These are phyloP conservation scores for Protomyces lactucae-debilis DNA, from an alignment of 1,139 yeast genomes.

Conservation along the genomic window DNA sequence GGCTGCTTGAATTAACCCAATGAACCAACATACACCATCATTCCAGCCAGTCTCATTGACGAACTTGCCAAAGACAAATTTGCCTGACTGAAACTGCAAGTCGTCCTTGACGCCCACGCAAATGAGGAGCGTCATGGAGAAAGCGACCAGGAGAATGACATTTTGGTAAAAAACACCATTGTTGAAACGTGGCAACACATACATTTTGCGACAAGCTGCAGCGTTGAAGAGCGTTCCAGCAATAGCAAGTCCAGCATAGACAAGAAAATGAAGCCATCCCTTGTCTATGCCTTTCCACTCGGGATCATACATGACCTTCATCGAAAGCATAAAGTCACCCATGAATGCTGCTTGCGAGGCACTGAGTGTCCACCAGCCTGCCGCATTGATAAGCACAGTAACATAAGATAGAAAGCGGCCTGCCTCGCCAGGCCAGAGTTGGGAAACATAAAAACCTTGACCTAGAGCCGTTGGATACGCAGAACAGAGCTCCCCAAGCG, in stretches of 20 bases:
- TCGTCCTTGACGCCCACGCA: slow-evolving; percentile 14
- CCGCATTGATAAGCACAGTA: slow-evolving; percentile 32
- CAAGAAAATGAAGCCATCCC: slow-evolving; percentile 10
- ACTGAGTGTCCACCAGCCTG: slow-evolving; percentile 22
- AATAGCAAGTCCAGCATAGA: slow-evolving; percentile 3
- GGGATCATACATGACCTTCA: slow-evolving; percentile 13
- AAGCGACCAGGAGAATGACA: slow-evolving; percentile 4
- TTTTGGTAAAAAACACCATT: slow-evolving; percentile 18
- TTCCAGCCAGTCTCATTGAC: slow-evolving; percentile 34
- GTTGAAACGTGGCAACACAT: slow-evolving; percentile 12
- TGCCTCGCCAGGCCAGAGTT: slow-evolving; percentile 10
- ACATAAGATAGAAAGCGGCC: slow-evolving; percentile 32
- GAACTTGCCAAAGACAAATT: slow-evolving; percentile 30
- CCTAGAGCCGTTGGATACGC: slow-evolving; percentile 59
- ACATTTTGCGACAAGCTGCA: slow-evolving; percentile 4
- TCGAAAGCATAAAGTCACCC: slow-evolving; percentile 7
- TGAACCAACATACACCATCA: slow-evolving; percentile 28
- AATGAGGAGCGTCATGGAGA: slow-evolving; percentile 11
- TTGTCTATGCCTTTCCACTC: slow-evolving; percentile 12
- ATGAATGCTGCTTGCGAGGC: slow-evolving; percentile 34
- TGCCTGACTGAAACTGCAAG: slow-evolving; percentile 12
- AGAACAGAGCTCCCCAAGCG: slow-evolving; percentile 58
- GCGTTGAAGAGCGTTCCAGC: slow-evolving; percentile 15
- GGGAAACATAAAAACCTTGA: slow-evolving; percentile 35
- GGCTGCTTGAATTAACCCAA: slow-evolving; percentile 36